Evolutionary conservation across 2,329 filamentous ascomycete genomes (phyloP).

Genomic region (Fusarium udum): DNA sequence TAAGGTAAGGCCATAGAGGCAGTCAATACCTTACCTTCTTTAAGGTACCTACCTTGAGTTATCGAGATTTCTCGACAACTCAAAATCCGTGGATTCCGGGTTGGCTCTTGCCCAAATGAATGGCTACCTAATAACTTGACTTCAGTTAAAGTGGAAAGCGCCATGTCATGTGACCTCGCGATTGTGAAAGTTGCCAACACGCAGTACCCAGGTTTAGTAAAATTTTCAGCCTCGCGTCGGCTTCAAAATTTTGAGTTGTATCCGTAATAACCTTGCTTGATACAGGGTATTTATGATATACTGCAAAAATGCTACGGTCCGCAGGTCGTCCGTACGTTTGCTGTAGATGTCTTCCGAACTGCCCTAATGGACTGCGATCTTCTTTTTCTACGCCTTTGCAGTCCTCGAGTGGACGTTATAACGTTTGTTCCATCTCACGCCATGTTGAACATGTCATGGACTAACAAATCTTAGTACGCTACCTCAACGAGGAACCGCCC

Average conservation of each 20-base stretch:
- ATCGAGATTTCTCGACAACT: not conserved
- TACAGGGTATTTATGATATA: not conserved
- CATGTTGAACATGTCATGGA: not conserved
- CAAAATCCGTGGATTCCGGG: not conserved
- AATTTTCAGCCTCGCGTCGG: conserved; percentile 37
- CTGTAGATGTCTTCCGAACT: conserved; percentile 46
- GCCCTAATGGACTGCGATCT: conserved; percentile 10
- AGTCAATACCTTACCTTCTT: not conserved
- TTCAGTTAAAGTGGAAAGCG: conserved; percentile 21
- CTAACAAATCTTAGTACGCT: conserved; percentile 26
- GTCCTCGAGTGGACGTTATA: conserved; percentile 13
- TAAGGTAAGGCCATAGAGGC: not conserved
- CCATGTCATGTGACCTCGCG: conserved; percentile 42
- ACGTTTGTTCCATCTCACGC: conserved; percentile 19
- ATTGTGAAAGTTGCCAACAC: conserved; percentile 18
- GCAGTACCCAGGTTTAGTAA: conserved; percentile 21
- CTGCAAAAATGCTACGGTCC: conserved; percentile 45
- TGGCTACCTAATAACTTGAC: not conserved
- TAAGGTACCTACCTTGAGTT: not conserved
- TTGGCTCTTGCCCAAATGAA: not conserved
- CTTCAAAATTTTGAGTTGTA: not conserved
- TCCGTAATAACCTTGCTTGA: not conserved
- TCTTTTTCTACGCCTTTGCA: not conserved
- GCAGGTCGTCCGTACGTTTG: conserved; percentile 47
- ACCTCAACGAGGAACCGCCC: conserved; percentile 6